Evolutionary conservation across 2,329 filamentous ascomycete species (phyloP).

Genomic region (Sphaerulina vaccinii): DNA sequence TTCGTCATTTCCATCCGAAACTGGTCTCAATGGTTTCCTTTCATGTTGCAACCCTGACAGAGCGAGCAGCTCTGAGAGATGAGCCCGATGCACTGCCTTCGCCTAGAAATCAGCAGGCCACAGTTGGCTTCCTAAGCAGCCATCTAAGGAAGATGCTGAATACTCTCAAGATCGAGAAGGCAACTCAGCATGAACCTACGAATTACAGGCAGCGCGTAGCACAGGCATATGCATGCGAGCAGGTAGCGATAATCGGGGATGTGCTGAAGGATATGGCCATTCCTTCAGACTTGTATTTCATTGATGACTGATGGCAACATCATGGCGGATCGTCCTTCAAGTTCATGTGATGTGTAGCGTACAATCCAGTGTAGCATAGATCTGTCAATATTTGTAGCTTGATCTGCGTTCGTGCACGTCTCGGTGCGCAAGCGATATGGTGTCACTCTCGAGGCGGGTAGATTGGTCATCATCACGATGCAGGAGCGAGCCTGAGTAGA

Average conservation of each 20-base stretch:
- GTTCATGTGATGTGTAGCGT: too few relatives aligned
- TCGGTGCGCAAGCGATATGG: too few relatives aligned
- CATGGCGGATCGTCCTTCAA: too few relatives aligned
- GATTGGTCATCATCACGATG: too few relatives aligned
- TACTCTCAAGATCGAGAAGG: background rate
- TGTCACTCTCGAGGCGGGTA: too few relatives aligned
- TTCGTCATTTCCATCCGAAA: constrained; percentile 9
- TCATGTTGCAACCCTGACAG: constrained; percentile 2
- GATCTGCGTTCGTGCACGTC: too few relatives aligned
- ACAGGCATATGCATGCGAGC: background rate
- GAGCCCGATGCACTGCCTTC: constrained; percentile 1
- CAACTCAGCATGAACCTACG: background rate
- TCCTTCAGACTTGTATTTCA: constrained; percentile 2
- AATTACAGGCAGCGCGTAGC: background rate
- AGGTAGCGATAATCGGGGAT: background rate
- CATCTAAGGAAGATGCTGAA: background rate
- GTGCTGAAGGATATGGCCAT: constrained; percentile 11
- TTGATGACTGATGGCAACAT: background rate
- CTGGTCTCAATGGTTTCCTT: constrained; percentile 10
- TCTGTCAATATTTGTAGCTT: too few relatives aligned
- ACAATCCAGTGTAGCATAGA: too few relatives aligned
- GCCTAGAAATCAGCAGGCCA: constrained; percentile 2
- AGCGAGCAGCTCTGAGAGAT: background rate
- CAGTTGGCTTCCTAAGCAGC: background rate
- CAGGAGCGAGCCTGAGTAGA: too few relatives aligned